Evolutionary conservation across 257 asterid genomes (phyloP).

Genomic region (Petrea volubilis): DNA sequence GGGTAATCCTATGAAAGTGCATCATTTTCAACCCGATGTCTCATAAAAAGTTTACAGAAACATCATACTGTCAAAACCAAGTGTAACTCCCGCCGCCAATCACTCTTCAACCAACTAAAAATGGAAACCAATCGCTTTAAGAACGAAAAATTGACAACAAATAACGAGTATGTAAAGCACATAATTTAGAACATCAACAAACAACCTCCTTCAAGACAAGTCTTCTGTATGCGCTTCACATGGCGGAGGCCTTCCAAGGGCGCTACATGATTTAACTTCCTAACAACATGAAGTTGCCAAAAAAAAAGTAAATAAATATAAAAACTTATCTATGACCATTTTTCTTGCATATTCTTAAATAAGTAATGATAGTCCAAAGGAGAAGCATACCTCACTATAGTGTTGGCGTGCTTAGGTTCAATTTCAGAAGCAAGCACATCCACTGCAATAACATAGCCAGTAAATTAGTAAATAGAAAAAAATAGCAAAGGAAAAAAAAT

Average conservation of each 20-base stretch:
- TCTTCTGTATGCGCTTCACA: constrained; percentile 78
- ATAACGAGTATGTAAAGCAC: background rate
- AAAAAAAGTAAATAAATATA: background rate
- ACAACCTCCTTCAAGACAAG: constrained; percentile 60
- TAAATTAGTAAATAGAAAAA: background rate
- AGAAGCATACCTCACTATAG: constrained; percentile 60
- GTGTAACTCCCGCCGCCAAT: background rate
- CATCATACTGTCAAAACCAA: background rate
- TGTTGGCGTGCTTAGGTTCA: constrained; percentile 71
- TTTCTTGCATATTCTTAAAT: background rate
- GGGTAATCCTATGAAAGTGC: background rate
- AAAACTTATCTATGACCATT: background rate
- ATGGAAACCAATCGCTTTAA: background rate
- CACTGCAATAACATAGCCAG: constrained; percentile 32
- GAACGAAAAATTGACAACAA: background rate
- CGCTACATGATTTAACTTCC: constrained; percentile 76
- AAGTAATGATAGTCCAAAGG: background rate
- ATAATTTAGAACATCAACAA: background rate
- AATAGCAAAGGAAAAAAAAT: background rate
- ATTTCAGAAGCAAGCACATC: constrained; percentile 64
- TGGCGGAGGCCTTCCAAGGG: constrained; percentile 91
- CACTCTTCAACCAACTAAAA: constrained; percentile 1
- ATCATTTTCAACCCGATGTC: background rate
- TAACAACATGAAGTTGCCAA: constrained; percentile 26
- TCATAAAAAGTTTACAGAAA: background rate